Conservation (phyloP, 371 early-diverging fungal species). For the Chytridium lagenaria region DNA sequence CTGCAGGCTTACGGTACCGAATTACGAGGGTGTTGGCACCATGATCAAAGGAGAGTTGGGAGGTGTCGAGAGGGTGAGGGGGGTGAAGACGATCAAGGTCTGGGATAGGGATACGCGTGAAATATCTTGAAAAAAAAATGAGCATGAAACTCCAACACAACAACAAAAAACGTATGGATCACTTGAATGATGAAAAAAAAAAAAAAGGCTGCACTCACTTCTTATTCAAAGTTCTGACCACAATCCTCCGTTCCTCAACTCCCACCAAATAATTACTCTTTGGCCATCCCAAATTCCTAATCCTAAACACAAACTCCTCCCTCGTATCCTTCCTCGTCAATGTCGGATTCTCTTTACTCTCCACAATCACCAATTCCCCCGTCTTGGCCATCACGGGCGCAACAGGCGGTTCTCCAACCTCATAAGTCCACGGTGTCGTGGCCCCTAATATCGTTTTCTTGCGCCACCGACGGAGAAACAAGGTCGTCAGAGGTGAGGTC, state of each 20-base stretch:
- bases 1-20: constrained; percentile 30
- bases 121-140: constrained; percentile 29
- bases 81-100: constrained; percentile 32
- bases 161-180: neutral
- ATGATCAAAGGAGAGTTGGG: constrained; percentile 23
- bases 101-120: constrained; percentile 26
- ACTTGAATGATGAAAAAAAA: neutral
- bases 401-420: constrained; percentile 31
- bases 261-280: constrained; percentile 19
- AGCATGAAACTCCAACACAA: neutral
- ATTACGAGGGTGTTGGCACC: constrained; percentile 36
- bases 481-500: constrained; percentile 33
- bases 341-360: constrained; percentile 14
- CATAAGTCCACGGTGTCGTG: constrained; percentile 30
- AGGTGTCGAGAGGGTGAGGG: constrained; percentile 8
- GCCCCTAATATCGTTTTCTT: constrained; percentile 33
- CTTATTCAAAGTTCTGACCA: constrained; percentile 40
- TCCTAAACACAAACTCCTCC: constrained; percentile 30
- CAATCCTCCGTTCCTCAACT: constrained; percentile 32
- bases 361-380: constrained; percentile 16
- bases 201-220: neutral
- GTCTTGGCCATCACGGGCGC: neutral
- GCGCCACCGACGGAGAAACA: constrained; percentile 30
- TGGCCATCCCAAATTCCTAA: constrained; percentile 36
- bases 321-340: constrained; percentile 28